A percentile compares a stretch with the other conserved stretches of the same genome.
Evolutionary conservation across 179 eudicot species (phyloP).

Genomic region (Nepenthes alata): DNA sequence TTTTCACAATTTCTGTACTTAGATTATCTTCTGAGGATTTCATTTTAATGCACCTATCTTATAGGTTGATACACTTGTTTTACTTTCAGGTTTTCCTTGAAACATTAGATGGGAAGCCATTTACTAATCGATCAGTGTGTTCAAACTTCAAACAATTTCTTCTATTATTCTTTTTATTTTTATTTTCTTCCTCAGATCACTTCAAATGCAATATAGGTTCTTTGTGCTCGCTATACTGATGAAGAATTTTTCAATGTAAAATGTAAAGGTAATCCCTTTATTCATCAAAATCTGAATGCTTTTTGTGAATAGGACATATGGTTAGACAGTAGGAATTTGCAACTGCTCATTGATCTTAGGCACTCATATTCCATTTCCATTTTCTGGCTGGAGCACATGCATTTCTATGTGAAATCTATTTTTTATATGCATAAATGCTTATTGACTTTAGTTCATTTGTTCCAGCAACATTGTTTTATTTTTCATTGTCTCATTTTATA

Average conservation of each 20-base stretch:
- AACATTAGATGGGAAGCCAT: conserved; percentile 53
- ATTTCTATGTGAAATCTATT: too few species aligned
- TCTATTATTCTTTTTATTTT: neutral
- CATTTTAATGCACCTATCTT: neutral
- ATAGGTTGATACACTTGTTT: conserved; percentile 1
- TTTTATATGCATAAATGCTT: too few species aligned
- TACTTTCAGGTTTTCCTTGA: conserved; percentile 62
- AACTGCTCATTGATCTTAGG: neutral
- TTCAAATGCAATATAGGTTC: conserved; percentile 32
- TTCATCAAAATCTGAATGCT: neutral
- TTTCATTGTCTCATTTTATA: too few species aligned
- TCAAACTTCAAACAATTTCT: conserved; percentile 1
- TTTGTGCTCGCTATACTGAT: conserved; percentile 73
- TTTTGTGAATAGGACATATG: neutral
- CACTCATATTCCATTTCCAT: neutral
- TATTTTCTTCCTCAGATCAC: neutral
- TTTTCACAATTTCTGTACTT: neutral
- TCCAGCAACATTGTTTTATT: too few species aligned
- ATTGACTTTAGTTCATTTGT: too few species aligned
- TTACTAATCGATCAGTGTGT: conserved; percentile 57
- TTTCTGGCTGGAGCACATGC: too few species aligned
- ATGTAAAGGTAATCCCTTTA: conserved; percentile 54
- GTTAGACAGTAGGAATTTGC: too few species aligned
- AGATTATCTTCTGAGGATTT: neutral
- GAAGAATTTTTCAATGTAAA: conserved; percentile 66